Conservation (phyloP, 78 protist species). For the slime mould (Dictyostelium discoideum) region DNA sequence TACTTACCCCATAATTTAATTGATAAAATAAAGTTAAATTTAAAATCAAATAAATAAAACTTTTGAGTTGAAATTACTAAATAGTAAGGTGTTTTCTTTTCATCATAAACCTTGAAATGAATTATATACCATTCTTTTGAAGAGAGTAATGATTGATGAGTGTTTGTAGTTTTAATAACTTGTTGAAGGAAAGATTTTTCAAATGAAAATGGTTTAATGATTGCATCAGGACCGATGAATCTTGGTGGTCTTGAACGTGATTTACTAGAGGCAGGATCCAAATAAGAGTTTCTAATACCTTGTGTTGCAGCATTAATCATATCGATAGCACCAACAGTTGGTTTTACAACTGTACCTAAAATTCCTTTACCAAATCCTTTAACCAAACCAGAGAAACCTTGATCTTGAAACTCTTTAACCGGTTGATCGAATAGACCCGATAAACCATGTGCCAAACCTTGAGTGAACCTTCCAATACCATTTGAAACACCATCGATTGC, state of each 20-base stretch:
- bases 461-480: not conserved
- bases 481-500: not conserved
- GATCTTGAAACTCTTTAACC: constrained; percentile 21
- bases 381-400: constrained; percentile 45
- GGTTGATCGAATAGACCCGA: constrained; percentile 26
- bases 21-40: not conserved
- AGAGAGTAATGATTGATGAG: not conserved
- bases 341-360: constrained; percentile 63
- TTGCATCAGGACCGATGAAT: constrained; percentile 37
- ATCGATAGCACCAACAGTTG: constrained; percentile 76
- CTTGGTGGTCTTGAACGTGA: constrained; percentile 45
- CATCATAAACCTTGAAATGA: constrained; percentile 3
- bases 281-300: constrained; percentile 49
- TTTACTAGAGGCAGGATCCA: not conserved
- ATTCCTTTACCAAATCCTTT: constrained; percentile 59
- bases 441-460: constrained; percentile 14
- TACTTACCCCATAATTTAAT: constrained; percentile 3
- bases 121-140: not conserved
- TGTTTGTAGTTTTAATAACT: not conserved
- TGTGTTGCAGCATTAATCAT: constrained; percentile 34
- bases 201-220: not conserved
- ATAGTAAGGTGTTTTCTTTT: not conserved
- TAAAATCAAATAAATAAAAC: constrained; percentile 6
- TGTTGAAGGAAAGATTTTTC: constrained; percentile 47
- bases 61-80: not conserved